Conservation (phyloP, 352 stramenopile genomes). For the Phytophthora macrochlamydospora region DNA sequence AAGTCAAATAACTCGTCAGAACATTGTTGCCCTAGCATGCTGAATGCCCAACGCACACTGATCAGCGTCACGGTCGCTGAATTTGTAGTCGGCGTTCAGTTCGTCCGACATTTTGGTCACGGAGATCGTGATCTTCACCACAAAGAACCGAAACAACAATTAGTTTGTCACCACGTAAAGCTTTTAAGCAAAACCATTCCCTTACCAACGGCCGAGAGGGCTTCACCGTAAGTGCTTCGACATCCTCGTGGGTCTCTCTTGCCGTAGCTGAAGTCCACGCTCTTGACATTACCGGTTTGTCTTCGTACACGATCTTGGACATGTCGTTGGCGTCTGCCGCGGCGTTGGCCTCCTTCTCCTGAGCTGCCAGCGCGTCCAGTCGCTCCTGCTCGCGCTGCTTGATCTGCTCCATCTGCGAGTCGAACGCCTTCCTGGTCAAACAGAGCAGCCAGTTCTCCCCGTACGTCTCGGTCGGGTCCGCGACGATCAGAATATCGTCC, state of each 20-base stretch:
- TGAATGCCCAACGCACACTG: constrained; percentile 46
- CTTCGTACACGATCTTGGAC: constrained; percentile 73
- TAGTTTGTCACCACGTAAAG: not conserved
- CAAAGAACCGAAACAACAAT: not conserved
- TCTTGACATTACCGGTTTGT: constrained; percentile 68
- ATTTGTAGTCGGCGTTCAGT: constrained; percentile 86
- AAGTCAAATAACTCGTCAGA: no score
- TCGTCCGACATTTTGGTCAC: constrained; percentile 85
- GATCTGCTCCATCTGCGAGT: constrained; percentile 71
- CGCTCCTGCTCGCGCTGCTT: constrained; percentile 52
- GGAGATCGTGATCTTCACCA: constrained; percentile 68
- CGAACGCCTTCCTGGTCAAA: constrained; percentile 66
- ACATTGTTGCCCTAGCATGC: no score
- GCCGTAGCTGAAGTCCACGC: constrained; percentile 56
- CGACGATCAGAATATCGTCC: constrained; percentile 77
- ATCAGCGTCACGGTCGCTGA: constrained; percentile 80
- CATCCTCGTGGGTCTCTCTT: constrained; percentile 69
- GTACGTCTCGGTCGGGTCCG: constrained; percentile 75
- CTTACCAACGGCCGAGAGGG: constrained; percentile 49
- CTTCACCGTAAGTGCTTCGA: constrained; percentile 63
- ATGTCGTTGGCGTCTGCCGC: constrained; percentile 47
- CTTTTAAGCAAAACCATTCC: not conserved
- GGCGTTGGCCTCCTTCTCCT: constrained; percentile 28
- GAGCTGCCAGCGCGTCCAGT: constrained; percentile 45
- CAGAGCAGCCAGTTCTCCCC: constrained; percentile 88